Percentiles rank a stretch among this genome's conserved stretches.
Conservation (phyloP, 257 asterid species). For the Thymus mandschuricus region DNA sequence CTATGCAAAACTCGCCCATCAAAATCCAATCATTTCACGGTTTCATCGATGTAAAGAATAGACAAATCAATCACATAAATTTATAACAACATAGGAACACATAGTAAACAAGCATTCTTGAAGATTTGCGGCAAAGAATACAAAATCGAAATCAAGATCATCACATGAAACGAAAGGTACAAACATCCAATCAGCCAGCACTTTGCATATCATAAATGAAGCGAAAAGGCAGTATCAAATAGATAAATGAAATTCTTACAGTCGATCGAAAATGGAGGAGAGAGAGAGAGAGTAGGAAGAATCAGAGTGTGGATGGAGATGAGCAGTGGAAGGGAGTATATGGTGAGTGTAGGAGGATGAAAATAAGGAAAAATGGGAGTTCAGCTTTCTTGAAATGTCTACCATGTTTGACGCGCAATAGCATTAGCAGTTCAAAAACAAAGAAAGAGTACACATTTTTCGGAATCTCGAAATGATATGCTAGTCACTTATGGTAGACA, state of each 20-base stretch:
- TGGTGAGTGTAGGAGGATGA: too few species aligned
- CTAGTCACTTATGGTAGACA: too few species aligned
- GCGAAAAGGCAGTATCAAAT: neutral
- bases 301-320: neutral
- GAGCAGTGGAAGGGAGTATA: too few species aligned
- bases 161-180: conserved; percentile 5
- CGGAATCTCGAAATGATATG: too few species aligned
- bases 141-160: conserved; percentile 21
- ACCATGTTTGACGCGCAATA: conserved; percentile 20
- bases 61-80: neutral
- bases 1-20: neutral
- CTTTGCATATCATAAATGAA: neutral
- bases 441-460: too few species aligned
- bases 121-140: neutral
- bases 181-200: neutral
- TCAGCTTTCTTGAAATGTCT: conserved; percentile 24
- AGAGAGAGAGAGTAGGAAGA: conserved; percentile 14
- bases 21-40: neutral
- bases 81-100: neutral
- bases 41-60: neutral
- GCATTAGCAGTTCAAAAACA: neutral
- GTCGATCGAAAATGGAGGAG: conserved; percentile 13
- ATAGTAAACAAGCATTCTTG: neutral
- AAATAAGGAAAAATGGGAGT: conserved; percentile 24
- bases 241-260: conserved; percentile 12